These are phyloP conservation scores for Pulveroboletus sp. DNA, from an alignment of 768 basidiomycete species.

Conservation along the genomic window DNA sequence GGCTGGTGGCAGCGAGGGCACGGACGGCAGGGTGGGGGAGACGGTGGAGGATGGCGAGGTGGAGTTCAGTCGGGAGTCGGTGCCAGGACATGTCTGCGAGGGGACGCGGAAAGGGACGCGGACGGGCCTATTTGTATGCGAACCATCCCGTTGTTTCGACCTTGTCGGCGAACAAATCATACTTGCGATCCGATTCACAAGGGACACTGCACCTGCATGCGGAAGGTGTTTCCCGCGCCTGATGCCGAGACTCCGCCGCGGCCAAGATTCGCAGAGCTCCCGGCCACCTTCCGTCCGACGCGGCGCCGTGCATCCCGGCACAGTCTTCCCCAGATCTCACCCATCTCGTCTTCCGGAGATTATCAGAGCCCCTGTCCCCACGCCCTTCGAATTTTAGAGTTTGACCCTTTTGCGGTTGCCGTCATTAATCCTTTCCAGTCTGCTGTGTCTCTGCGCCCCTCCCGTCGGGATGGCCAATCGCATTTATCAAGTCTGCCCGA, in stretches of 20 bases:
- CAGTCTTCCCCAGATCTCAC: not conserved
- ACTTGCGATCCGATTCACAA: slow-evolving; percentile 21
- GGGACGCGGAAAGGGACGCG: not conserved
- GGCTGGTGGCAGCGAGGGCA: slow-evolving; percentile 47
- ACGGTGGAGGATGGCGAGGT: slow-evolving; percentile 50
- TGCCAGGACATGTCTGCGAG: slow-evolving; percentile 40
- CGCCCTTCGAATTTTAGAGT: not conserved
- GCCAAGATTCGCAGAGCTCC: slow-evolving; percentile 21
- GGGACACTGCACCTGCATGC: slow-evolving; percentile 3
- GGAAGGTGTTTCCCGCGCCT: slow-evolving; percentile 3
- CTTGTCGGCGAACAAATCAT: slow-evolving; percentile 15
- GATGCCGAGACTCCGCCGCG: not conserved
- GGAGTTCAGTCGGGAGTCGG: slow-evolving; percentile 62
- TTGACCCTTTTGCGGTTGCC: too few relatives aligned
- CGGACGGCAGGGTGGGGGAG: slow-evolving; percentile 44
- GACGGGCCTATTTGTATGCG: slow-evolving; percentile 1
- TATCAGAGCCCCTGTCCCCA: too few relatives aligned
- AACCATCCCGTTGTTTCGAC: slow-evolving; percentile 7
- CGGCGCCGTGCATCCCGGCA: slow-evolving; percentile 20
- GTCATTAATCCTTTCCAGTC: not conserved
- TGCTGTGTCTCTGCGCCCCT: too few relatives aligned
- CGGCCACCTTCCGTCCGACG: slow-evolving; percentile 26
- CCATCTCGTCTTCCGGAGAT: not conserved
- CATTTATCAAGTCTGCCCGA: too few relatives aligned
- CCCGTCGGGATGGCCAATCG: too few relatives aligned